Percentiles rank a stretch among this genome's conserved stretches.
These are phyloP conservation scores for Trypanosoma boissoni DNA, from an alignment of 208 protist species.

Conservation along the genomic window DNA sequence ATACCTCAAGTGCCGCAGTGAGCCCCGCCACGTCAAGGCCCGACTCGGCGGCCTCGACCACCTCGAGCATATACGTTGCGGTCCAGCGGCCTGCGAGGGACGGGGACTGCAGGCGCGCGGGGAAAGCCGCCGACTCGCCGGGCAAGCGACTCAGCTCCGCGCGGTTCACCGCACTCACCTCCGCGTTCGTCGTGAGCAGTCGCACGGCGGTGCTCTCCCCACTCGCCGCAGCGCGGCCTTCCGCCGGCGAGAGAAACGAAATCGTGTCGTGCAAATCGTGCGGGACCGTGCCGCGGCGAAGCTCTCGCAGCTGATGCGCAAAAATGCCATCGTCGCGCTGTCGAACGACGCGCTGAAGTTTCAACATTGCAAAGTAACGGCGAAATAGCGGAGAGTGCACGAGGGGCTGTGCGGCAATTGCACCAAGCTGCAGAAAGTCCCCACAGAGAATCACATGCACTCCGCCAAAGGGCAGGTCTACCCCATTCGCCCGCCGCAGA, in stretches of 20 bases:
- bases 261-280: conserved; percentile 59
- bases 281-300: conserved; percentile 74
- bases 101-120: conserved; percentile 49
- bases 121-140: conserved; percentile 62
- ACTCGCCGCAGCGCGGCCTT: neutral
- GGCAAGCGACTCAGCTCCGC: conserved; percentile 55
- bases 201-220: conserved; percentile 48
- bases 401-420: conserved; percentile 55
- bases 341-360: conserved; percentile 64
- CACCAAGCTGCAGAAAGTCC: conserved; percentile 91
- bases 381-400: conserved; percentile 74
- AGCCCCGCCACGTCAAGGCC: conserved; percentile 19
- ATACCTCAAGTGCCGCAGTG: conserved; percentile 20
- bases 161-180: conserved; percentile 65
- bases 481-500: conserved; percentile 70
- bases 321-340: conserved; percentile 50
- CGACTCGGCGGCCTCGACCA: conserved; percentile 14
- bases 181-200: conserved; percentile 77
- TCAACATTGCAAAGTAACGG: conserved; percentile 75
- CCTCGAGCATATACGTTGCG: conserved; percentile 61
- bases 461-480: conserved; percentile 86
- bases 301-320: conserved; percentile 57
- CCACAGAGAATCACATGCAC: conserved; percentile 91
- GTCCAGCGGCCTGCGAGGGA: conserved; percentile 61
- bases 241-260: conserved; percentile 31